These are phyloP conservation scores for Botrytis sinoallii DNA, from an alignment of 2,329 filamentous ascomycete species.

Conservation along the genomic window DNA sequence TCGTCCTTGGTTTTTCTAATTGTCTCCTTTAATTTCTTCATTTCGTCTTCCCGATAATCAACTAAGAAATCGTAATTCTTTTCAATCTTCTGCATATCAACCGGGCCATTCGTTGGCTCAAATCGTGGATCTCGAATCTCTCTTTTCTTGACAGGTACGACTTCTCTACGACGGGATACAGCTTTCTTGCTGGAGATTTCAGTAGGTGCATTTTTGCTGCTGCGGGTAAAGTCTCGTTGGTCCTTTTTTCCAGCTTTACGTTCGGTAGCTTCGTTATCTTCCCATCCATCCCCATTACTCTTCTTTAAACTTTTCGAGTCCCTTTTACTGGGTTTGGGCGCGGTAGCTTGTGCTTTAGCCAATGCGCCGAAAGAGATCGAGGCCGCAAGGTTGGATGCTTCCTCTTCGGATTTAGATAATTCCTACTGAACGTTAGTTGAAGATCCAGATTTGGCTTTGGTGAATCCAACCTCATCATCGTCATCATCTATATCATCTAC, in stretches of 20 bases:
- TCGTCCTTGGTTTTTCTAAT: slow-evolving; percentile 68
- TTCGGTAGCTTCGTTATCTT: slow-evolving; percentile 43
- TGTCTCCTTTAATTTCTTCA: slow-evolving; percentile 66
- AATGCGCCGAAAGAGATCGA: slow-evolving; percentile 86
- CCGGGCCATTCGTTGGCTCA: slow-evolving; percentile 58
- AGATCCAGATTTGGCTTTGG: not conserved
- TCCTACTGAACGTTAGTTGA: slow-evolving; percentile 22
- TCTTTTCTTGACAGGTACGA: slow-evolving; percentile 60
- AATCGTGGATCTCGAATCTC: slow-evolving; percentile 81
- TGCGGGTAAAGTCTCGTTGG: slow-evolving; percentile 46
- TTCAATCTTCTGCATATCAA: slow-evolving; percentile 57
- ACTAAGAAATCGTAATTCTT: slow-evolving; percentile 85
- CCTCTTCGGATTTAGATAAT: slow-evolving; percentile 25
- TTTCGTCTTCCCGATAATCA: slow-evolving; percentile 81
- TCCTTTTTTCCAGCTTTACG: slow-evolving; percentile 42
- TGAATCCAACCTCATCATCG: slow-evolving; percentile 25
- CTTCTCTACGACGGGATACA: slow-evolving; percentile 76
- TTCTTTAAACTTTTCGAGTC: slow-evolving; percentile 39
- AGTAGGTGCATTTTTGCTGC: slow-evolving; percentile 85
- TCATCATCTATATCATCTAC: slow-evolving; percentile 34
- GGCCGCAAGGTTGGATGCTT: slow-evolving; percentile 40
- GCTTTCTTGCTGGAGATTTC: slow-evolving; percentile 79
- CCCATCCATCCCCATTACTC: slow-evolving; percentile 36
- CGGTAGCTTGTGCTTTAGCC: slow-evolving; percentile 75
- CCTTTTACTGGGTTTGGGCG: slow-evolving; percentile 43